Evolutionary conservation across 345 rosid genomes (phyloP).

Genomic region (Heritiera fomes): DNA sequence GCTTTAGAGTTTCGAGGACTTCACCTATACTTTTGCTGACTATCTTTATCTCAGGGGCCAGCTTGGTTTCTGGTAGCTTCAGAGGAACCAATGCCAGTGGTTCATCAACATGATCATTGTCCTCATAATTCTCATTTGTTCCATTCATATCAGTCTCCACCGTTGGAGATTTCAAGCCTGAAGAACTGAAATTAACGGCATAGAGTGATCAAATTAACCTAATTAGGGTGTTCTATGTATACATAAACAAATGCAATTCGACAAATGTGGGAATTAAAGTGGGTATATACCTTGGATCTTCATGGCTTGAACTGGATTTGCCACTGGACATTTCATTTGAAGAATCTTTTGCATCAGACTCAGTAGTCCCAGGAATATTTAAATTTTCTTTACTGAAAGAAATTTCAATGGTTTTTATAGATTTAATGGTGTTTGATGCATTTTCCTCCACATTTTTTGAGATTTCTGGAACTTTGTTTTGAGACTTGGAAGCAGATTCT

Average conservation of each 20-base stretch:
- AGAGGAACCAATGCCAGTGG: conserved; percentile 49
- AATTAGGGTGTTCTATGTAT: neutral
- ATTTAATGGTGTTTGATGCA: conserved; percentile 24
- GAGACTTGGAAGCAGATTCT: conserved; percentile 38
- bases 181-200: conserved; percentile 24
- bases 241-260: neutral
- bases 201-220: neutral
- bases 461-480: conserved; percentile 12
- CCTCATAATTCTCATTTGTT: conserved; percentile 17
- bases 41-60: conserved; percentile 22
- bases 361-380: conserved; percentile 1
- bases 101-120: conserved; percentile 31
- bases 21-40: conserved; percentile 36
- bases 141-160: conserved; percentile 25
- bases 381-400: conserved; percentile 27
- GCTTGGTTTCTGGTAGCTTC: conserved; percentile 19
- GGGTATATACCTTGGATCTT: conserved; percentile 31
- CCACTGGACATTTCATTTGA: conserved; percentile 11
- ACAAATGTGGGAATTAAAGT: neutral
- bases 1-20: conserved; percentile 51
- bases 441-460: conserved; percentile 20
- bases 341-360: conserved; percentile 24
- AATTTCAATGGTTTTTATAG: conserved; percentile 25
- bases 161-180: conserved; percentile 17
- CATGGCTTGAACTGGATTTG: conserved; percentile 18